Conservation (phyloP, 163 green algal species). For the Botryococcus braunii region DNA sequence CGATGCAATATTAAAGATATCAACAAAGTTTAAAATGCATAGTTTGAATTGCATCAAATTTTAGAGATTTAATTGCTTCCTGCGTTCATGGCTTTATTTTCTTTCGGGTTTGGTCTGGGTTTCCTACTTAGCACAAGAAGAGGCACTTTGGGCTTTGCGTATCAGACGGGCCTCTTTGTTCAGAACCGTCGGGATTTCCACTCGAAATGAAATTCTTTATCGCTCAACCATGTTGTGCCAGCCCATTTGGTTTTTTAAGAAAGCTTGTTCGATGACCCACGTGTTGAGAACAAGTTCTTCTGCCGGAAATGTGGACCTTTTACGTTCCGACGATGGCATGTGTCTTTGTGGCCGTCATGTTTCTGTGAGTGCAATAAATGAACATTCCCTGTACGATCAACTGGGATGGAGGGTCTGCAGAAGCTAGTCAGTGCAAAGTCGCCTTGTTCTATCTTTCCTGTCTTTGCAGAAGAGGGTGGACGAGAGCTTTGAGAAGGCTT, state of each 20-base stretch:
- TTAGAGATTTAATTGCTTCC: too few relatives aligned
- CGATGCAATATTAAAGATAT: too few relatives aligned
- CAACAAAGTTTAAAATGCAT: too few relatives aligned
- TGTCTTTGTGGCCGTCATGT: conserved; percentile 7
- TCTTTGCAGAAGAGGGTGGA: not conserved
- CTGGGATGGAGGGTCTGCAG: not conserved
- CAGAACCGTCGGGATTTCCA: not conserved
- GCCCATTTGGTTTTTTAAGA: not conserved
- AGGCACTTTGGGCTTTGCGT: not conserved
- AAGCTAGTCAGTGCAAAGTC: not conserved
- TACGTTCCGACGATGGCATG: conserved; percentile 25
- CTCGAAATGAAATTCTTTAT: not conserved
- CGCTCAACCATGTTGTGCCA: not conserved
- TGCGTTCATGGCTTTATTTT: too few relatives aligned
- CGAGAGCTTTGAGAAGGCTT: too few relatives aligned
- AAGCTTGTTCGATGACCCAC: not conserved
- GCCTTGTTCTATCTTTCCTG: not conserved
- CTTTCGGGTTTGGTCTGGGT: too few relatives aligned
- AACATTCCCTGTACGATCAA: not conserved
- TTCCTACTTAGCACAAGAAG: too few relatives aligned
- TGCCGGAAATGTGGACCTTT: conserved; percentile 32
- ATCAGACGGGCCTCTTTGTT: not conserved
- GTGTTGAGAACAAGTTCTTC: not conserved
- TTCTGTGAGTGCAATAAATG: conserved; percentile 8
- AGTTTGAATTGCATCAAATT: too few relatives aligned